These are phyloP conservation scores for Pythium aquatile DNA, from an alignment of 352 stramenopile species.

Conservation along the genomic window DNA sequence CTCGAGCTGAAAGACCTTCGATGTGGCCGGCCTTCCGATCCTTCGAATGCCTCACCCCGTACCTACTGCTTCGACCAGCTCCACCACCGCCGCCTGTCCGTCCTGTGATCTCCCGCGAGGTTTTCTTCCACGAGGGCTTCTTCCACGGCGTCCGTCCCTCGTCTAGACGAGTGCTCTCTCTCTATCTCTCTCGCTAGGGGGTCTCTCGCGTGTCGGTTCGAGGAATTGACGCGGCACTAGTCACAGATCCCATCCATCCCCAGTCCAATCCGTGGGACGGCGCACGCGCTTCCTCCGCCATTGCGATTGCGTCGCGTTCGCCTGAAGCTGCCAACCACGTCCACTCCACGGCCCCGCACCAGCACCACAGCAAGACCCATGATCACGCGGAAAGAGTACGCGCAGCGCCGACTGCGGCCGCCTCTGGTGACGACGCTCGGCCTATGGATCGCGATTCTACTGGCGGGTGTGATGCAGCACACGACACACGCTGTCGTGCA, in stretches of 20 bases:
- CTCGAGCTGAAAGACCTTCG: neutral
- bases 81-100: too few relatives aligned
- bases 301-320: neutral
- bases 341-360: neutral
- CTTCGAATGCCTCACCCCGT: conserved; percentile 2
- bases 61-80: neutral
- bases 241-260: neutral
- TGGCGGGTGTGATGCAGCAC: neutral
- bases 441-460: neutral
- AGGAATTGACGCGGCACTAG: neutral
- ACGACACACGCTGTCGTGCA: conserved; percentile 36
- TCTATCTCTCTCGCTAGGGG: neutral
- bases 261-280: too few relatives aligned
- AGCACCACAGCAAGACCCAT: neutral
- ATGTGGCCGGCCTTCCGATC: neutral
- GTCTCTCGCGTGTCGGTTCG: neutral
- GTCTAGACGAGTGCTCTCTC: neutral
- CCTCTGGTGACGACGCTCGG: neutral
- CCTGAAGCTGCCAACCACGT: neutral
- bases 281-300: neutral
- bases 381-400: conserved; percentile 27
- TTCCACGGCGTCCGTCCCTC: neutral
- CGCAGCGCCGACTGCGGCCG: conserved; percentile 12
- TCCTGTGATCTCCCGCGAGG: neutral
- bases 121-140: conserved; percentile 6